A percentile compares a stretch with the other conserved stretches of the same genome.
Evolutionary conservation across 73 alveolate genomes (phyloP).

Genomic region (Diophrys sp.): DNA sequence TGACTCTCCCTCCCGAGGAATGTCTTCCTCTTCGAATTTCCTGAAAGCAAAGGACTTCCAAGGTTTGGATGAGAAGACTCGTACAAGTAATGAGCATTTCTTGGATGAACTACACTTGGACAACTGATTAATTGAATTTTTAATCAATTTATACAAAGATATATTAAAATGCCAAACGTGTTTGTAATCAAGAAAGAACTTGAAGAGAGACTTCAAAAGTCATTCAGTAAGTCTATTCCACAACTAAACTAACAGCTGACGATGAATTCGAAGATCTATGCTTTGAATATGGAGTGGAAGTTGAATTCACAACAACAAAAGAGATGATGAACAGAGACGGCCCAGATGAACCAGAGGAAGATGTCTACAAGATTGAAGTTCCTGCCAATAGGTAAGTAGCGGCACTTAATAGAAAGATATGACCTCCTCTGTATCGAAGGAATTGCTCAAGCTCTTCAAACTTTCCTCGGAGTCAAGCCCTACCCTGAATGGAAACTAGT

Average conservation of each 20-base stretch:
- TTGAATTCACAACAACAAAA: conserved; percentile 88
- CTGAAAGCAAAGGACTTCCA: background rate
- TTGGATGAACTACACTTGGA: too few species aligned
- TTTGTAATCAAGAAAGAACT: conserved; percentile 66
- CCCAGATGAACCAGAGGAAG: conserved; percentile 19
- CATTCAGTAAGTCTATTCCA: conserved; percentile 42
- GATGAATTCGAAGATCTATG: conserved; percentile 90
- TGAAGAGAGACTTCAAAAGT: conserved; percentile 57
- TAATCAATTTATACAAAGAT: conserved; percentile 13
- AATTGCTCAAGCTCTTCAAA: conserved; percentile 69
- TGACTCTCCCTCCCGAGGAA: background rate
- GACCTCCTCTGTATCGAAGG: conserved; percentile 96
- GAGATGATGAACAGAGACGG: conserved; percentile 53
- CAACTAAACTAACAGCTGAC: conserved; percentile 46
- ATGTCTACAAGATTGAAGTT: conserved; percentile 85
- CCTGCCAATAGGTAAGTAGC: conserved; percentile 72
- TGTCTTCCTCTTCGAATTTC: background rate
- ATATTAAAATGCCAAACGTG: conserved; percentile 76
- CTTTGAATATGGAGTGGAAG: conserved; percentile 94
- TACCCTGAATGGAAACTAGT: conserved; percentile 59
- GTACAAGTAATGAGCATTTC: background rate
- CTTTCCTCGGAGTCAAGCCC: conserved; percentile 51
- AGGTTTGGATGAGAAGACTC: background rate
- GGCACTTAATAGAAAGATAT: conserved; percentile 48
- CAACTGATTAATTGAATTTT: background rate